Conservation (phyloP, 2,329 filamentous ascomycete species). For the Chaetomium olivaceum region DNA sequence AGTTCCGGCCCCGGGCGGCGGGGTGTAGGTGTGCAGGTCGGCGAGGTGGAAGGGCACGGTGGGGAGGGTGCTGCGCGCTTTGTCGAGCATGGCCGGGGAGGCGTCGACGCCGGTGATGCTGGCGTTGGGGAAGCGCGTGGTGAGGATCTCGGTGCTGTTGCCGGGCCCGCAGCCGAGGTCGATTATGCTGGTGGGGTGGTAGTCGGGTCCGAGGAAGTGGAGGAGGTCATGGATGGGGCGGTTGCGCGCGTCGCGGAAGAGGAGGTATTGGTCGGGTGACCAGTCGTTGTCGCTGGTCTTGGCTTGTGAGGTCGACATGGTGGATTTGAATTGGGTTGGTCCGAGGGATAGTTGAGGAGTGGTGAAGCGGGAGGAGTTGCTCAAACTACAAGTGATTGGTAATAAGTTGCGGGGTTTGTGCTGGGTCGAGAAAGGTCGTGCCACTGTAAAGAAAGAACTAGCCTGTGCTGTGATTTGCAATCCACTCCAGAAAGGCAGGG, state of each 20-base stretch:
- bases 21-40: constrained; percentile 47
- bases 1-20: constrained; percentile 24
- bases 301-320: not conserved
- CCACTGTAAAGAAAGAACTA: not conserved
- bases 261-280: constrained; percentile 28
- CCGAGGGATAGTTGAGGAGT: not conserved
- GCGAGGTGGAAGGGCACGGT: constrained; percentile 47
- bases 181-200: constrained; percentile 46
- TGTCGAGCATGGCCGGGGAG: constrained; percentile 55
- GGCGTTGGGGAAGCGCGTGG: constrained; percentile 49
- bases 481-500: not conserved
- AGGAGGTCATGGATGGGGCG: constrained; percentile 49
- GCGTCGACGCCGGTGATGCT: constrained; percentile 55
- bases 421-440: not conserved
- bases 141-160: constrained; percentile 56
- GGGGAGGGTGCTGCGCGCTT: constrained; percentile 46
- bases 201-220: constrained; percentile 40
- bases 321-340: not conserved
- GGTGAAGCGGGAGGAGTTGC: not conserved
- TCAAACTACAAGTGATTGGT: not conserved
- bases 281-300: constrained; percentile 12
- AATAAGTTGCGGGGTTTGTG: not conserved
- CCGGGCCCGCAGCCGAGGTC: constrained; percentile 63
- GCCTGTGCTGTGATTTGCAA: not conserved
- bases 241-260: constrained; percentile 27